These are phyloP conservation scores for Coriolopsis trogii DNA, from an alignment of 1,284 basidiomycete genomes.

Conservation along the genomic window DNA sequence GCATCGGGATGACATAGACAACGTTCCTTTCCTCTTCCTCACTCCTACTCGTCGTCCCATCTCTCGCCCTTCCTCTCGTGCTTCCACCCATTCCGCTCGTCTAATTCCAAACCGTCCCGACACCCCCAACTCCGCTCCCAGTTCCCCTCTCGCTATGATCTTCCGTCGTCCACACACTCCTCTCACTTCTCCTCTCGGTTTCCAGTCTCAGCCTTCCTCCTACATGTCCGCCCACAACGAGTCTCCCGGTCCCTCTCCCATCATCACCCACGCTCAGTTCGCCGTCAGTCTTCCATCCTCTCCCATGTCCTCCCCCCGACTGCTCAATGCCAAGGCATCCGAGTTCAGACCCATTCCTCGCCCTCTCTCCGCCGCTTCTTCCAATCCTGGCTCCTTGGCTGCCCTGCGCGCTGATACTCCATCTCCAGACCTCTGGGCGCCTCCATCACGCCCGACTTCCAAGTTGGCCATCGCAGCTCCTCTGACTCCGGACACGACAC, in stretches of 20 bases:
- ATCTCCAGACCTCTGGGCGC: conserved; percentile 82
- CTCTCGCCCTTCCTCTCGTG: conserved; percentile 81
- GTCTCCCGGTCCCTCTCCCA: conserved; percentile 70
- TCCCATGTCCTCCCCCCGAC: conserved; percentile 52
- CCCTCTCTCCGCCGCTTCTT: conserved; percentile 72
- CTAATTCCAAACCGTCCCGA: conserved; percentile 66
- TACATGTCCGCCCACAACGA: conserved; percentile 64
- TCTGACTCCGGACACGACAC: conserved; percentile 72
- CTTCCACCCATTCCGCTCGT: conserved; percentile 70
- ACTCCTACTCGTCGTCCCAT: conserved; percentile 78
- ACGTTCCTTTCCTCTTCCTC: conserved; percentile 80
- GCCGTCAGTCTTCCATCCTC: conserved; percentile 69
- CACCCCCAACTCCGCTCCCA: conserved; percentile 71
- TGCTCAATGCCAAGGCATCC: conserved; percentile 67
- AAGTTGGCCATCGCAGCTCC: conserved; percentile 90
- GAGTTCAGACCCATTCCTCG: conserved; percentile 73
- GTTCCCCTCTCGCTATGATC: conserved; percentile 67
- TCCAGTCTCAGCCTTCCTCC: conserved; percentile 51
- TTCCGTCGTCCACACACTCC: conserved; percentile 81
- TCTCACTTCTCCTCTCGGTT: conserved; percentile 67
- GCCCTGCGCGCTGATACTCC: conserved; percentile 69
- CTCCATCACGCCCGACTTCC: conserved; percentile 70
- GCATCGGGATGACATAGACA: conserved; percentile 79
- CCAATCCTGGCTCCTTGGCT: conserved; percentile 60
- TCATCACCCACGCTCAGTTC: conserved; percentile 65